Evolutionary conservation across 2,329 filamentous ascomycete species (phyloP), one percentile per base, ranked within the genome.

Genomic region (Aspergillus awamori): DNA sequence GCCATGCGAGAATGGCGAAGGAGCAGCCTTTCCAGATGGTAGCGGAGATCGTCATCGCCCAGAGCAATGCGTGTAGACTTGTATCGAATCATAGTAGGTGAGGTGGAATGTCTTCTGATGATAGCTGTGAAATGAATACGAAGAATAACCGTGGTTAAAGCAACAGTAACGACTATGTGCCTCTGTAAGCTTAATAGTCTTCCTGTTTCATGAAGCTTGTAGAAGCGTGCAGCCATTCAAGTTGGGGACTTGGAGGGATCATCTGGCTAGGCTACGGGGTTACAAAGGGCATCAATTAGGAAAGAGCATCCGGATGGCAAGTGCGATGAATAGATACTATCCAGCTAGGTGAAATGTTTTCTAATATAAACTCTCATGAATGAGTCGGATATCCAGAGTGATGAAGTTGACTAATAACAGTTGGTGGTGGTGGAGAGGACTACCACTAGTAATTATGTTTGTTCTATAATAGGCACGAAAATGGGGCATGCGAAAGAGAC

Each of bases 51-150:
- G 20, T 71, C 64, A 17, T 75, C 69, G 2, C 68, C 69, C 28
- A 78, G 64, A 24, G 59, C 57, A 51, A 79, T 73, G 33, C 70
- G 63, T 7, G 74, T 76, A 38, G 74, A 70, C 15, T 69, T 70
- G 36, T 71, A 67, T 59, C 75, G 71, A 36, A 78, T 70, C 76
- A 79, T 77, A 56, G 17, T 62, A 11, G n/a, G n/a, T 26, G 49
- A 47, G n/a, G 26, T 8, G 20, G 4, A 2, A 30, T 30, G 2
- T 22, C 4, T 13, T 22, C 5, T n/a, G 41, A 2, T 20, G 8
- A 45, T 45, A 22, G 8, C 3, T 45, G 41, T 2, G 28, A 6
- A 8, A 13, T 45, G 41, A 13, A 24, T 4, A 22, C 4, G 41
- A 45, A 20, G 11, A 15, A 13, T 13, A 13, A 22, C 8, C 4